Evolutionary conservation across 1,284 basidiomycete genomes (phyloP), one percentile per base, ranked within the genome.

Genomic region (Malassezia furfur): DNA sequence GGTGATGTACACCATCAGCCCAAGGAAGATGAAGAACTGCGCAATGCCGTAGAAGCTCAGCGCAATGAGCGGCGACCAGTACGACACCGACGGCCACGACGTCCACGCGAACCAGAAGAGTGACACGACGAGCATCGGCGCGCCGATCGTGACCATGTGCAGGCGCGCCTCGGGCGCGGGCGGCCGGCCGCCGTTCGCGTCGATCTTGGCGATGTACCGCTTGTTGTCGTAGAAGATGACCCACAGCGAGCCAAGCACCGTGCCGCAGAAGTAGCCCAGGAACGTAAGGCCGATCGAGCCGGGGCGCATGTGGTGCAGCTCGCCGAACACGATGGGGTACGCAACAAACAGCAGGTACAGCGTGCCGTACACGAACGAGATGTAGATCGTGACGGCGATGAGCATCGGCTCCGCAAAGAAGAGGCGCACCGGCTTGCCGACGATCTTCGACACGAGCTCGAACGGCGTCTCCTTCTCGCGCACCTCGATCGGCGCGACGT

Each of bases 341-440:
- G 71, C 67, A 50, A 67, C 68, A 51, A 75, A 75, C 8, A 68
- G 58, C 1, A 72, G 54, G 35, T 72, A 72, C 30, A 63, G 50
- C 12, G 53, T 35, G 22, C 77, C 85, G 56, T 70, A 88, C 5
- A 86, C 78, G 72, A 91, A 91, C 0, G 87, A 86, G 5, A 87
- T 79, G 76, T 87, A 88, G 8, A 83, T 38, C 0, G 85, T 87
- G 39, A 85, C 76, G 10, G 82, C 80, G 9, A 85, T 75, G 8
- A 90, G 76, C 82, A 89, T 87, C 0, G 87, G 87, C 70, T 90
- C 88, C n/a, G 77, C 76, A 55, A 82, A 78, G 32, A 88, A 61
- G 60, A 77, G 68, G 35, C 67, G 59, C 48, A 76, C 67, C 17
- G 79, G 60, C 86, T 80, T 63, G 80, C 79, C 77, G 83, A 88